A percentile compares a stretch with the other conserved stretches of the same genome.
Evolutionary conservation across 306 rosid species (phyloP).

Genomic region (Fragaria ananassa): DNA sequence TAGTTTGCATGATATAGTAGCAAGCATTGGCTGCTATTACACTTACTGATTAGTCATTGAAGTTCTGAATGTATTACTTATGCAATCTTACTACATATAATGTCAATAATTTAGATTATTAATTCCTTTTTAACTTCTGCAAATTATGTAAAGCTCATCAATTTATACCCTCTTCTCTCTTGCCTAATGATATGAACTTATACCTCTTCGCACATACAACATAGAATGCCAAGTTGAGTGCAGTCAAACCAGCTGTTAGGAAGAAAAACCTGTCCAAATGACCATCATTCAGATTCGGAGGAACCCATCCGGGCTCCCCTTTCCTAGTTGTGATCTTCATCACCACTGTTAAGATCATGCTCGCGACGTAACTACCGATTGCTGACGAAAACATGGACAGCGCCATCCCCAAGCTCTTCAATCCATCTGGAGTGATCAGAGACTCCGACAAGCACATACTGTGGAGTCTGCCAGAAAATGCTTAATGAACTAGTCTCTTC

Average conservation of each 20-base stretch:
- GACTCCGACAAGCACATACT: slow-evolving; percentile 50
- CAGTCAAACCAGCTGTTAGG: slow-evolving; percentile 39
- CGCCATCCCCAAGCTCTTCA: slow-evolving; percentile 56
- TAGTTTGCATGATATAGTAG: too few species aligned
- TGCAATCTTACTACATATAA: too few species aligned
- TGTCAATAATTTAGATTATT: too few species aligned
- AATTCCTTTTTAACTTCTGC: too few species aligned
- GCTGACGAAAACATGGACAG: slow-evolving; percentile 57
- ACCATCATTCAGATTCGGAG: slow-evolving; percentile 55
- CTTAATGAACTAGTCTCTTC: slow-evolving; percentile 46
- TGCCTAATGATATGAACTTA: slow-evolving; percentile 33
- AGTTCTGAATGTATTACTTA: too few species aligned
- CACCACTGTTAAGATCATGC: slow-evolving; percentile 45
- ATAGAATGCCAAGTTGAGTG: slow-evolving; percentile 38
- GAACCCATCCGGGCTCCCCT: slow-evolving; percentile 56
- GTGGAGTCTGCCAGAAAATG: slow-evolving; percentile 63
- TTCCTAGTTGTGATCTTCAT: slow-evolving; percentile 39
- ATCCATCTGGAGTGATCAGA: slow-evolving; percentile 54
- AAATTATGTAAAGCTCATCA: too few species aligned
- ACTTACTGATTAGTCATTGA: too few species aligned
- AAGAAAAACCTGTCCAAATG: slow-evolving; percentile 64
- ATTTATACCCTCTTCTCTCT: neutral
- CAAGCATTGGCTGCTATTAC: too few species aligned
- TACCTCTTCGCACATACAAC: slow-evolving; percentile 43
- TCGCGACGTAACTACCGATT: slow-evolving; percentile 50